These are phyloP conservation scores for Mycosarcoma mackinlayi DNA, from an alignment of 1,284 basidiomycete genomes.

Conservation along the genomic window DNA sequence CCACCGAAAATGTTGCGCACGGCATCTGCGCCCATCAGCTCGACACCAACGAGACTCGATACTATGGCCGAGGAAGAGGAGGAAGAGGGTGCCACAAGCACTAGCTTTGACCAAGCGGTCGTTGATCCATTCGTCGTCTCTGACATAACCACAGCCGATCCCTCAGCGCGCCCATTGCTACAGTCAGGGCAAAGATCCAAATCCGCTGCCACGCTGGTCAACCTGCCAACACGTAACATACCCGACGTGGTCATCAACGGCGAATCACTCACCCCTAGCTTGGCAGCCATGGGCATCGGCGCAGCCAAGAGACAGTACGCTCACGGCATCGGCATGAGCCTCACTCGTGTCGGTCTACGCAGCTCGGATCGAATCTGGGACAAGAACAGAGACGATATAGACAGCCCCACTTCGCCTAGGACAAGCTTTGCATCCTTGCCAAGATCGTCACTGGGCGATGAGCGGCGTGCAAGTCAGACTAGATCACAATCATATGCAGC, in stretches of 20 bases:
- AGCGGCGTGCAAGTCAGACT: neutral
- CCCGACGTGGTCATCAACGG: constrained; percentile 47
- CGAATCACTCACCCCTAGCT: constrained; percentile 17
- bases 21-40: constrained; percentile 12
- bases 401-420: constrained; percentile 10
- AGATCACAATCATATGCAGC: too few species aligned
- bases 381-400: neutral
- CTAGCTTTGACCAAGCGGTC: neutral
- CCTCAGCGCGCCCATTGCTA: neutral
- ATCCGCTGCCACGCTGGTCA: constrained; percentile 15
- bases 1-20: constrained; percentile 15
- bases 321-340: constrained; percentile 44
- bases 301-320: constrained; percentile 10
- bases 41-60: constrained; percentile 22
- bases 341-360: constrained; percentile 43
- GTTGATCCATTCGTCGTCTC: too few species aligned
- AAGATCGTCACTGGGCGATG: constrained; percentile 6
- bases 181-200: constrained; percentile 11
- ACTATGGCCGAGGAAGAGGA: constrained; percentile 42
- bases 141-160: too few species aligned
- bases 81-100: constrained; percentile 3
- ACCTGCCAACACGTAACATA: constrained; percentile 17
- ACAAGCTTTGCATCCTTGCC: constrained; percentile 12
- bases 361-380: constrained; percentile 50
- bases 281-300: constrained; percentile 24